Base-by-base conservation (phyloP, 495 filamentous ascomycete species). In the Hypoxylon cercidicola region DNA sequence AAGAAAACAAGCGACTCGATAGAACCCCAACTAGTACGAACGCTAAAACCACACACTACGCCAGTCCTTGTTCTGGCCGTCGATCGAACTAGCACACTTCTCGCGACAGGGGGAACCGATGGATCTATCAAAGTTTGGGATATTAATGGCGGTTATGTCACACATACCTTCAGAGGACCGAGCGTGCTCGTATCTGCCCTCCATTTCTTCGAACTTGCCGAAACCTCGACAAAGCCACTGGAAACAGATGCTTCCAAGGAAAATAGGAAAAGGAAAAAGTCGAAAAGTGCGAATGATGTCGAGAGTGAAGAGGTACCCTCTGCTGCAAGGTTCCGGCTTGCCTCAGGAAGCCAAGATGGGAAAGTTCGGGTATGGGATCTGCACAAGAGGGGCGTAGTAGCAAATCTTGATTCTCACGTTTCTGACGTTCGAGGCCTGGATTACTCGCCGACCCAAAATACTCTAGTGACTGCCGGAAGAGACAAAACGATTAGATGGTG, bases 71-170 rank as follows among this genome's bases (percentile, higher is more conserved):
- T 93, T 3, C 82, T 91, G 13, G 87, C 90, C 13, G 84, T 93
- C 44, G 95, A 99, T 73, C 80, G 82, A 30, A 97, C 93, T 1
- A 89, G 93, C 68, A 97, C 94, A 12, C 79, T 99, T 10, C 78
- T 98, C 39, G 95, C 94, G 34, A 97, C 93, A 16, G 95, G 95
- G 53, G 91, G 87, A 20, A 91, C 95, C 7, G 95, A 98, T 76
- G 95, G 95, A 21, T 84, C 88, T 3, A 89, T 97, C 62, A 99
- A 99, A 75, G 89, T 99, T 51, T 98, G 92, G 93, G 96, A 99
- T 78, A 93, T 99, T 35, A 78, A 83, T 57, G 93, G 90, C 15
- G 96, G 95, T 12, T 98, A 88, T 73, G 86, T 92, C 21, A 99
- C 95, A 13, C 95, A 99, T 75, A 97, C 93, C 1, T 93, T 99